phyloP scores from a whole-genome alignment of 345 rosid species.

The Populus simonii region DNA sequence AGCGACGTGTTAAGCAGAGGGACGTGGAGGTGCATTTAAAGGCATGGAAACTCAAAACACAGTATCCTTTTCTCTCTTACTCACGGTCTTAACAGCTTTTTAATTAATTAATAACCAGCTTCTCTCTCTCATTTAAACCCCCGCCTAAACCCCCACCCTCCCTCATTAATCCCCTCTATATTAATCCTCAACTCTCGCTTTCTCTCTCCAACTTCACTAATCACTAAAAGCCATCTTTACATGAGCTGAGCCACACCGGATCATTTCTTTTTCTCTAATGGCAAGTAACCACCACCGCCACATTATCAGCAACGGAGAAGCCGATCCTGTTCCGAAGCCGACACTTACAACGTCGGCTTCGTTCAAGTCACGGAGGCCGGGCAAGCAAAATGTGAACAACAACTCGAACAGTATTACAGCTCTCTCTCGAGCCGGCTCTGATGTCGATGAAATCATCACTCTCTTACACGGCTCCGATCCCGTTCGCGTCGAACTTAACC shows the following conservation, averaged over 20 bases:
- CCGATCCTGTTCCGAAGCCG: slow-evolving; percentile 9
- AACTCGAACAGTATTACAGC: slow-evolving; percentile 1
- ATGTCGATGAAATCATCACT: slow-evolving; percentile 39
- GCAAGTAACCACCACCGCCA: slow-evolving; percentile 11
- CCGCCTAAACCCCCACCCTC: slow-evolving; percentile 27
- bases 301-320: slow-evolving; percentile 33
- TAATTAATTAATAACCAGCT: background rate
- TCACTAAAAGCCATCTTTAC: background rate
- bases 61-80: background rate
- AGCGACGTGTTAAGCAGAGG: too few relatives aligned
- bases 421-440: slow-evolving; percentile 32
- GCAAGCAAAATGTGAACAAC: slow-evolving; percentile 18
- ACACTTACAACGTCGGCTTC: slow-evolving; percentile 36
- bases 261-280: slow-evolving; percentile 22
- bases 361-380: slow-evolving; percentile 38
- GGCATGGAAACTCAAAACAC: background rate
- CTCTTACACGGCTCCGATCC: slow-evolving; percentile 56
- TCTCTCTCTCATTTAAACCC: slow-evolving; percentile 18
- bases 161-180: slow-evolving; percentile 13
- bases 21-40: too few relatives aligned
- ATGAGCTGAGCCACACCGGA: slow-evolving; percentile 21
- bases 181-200: slow-evolving; percentile 7
- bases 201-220: background rate
- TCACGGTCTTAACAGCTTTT: background rate
- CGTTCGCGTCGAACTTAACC: slow-evolving; percentile 48